These are phyloP conservation scores for Vaccinium myrtillus DNA, from an alignment of 148 eudicot genomes.

Conservation along the genomic window DNA sequence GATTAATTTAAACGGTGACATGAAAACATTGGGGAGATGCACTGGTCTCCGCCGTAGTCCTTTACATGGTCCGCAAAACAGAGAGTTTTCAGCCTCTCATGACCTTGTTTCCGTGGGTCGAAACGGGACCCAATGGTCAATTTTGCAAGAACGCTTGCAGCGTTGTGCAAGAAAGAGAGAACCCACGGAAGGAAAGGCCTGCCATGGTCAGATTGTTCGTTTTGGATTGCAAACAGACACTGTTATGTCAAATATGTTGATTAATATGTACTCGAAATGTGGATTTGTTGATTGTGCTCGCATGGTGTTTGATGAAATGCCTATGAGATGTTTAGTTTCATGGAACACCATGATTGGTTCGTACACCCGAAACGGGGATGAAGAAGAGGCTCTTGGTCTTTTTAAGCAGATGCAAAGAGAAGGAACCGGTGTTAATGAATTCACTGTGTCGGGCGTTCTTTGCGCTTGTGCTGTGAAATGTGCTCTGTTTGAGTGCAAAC, in stretches of 20 bases:
- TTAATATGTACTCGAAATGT: constrained; percentile 70
- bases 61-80: background rate
- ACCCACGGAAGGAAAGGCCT: constrained; percentile 47
- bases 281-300: constrained; percentile 48
- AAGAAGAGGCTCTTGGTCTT: constrained; percentile 46
- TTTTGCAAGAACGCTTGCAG: constrained; percentile 49
- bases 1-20: constrained; percentile 1
- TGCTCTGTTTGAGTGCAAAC: constrained; percentile 66
- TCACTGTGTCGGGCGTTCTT: constrained; percentile 66
- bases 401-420: constrained; percentile 65
- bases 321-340: constrained; percentile 53
- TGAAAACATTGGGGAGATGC: constrained; percentile 11
- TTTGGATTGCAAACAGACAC: constrained; percentile 38
- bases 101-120: constrained; percentile 17
- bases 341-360: constrained; percentile 83
- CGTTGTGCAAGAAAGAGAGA: constrained; percentile 53
- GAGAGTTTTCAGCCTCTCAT: constrained; percentile 12
- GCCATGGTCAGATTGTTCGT: constrained; percentile 57
- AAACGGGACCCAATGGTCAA: constrained; percentile 8
- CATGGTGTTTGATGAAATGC: constrained; percentile 66
- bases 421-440: constrained; percentile 44
- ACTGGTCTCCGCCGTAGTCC: background rate
- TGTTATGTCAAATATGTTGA: constrained; percentile 55
- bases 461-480: constrained; percentile 79
- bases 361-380: constrained; percentile 45